Conservation (phyloP, 1,284 basidiomycete genomes). For the Cryptococcus hybrid region DNA sequence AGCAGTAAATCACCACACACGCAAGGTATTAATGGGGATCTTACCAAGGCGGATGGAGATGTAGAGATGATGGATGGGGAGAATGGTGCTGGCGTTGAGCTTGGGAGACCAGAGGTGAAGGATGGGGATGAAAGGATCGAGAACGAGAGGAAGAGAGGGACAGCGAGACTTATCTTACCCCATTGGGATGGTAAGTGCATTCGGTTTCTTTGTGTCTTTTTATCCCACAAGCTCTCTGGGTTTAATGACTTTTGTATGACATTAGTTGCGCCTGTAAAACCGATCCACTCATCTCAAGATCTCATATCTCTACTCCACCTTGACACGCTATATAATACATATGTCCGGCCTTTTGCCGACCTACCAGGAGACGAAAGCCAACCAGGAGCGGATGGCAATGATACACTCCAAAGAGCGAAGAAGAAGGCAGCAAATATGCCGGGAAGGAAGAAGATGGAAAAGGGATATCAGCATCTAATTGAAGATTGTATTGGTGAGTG, state of each 20-base stretch:
- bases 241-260: neutral
- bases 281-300: constrained; percentile 39
- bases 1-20: constrained; percentile 21
- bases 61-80: constrained; percentile 2
- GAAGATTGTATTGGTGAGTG: constrained; percentile 44
- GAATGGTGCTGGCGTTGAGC: neutral
- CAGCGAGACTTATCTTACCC: constrained; percentile 26
- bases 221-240: neutral
- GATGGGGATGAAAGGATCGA: neutral
- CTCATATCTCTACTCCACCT: constrained; percentile 43
- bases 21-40: neutral
- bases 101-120: neutral
- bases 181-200: constrained; percentile 36
- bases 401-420: neutral
- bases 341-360: constrained; percentile 39
- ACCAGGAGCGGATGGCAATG: constrained; percentile 6
- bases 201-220: neutral
- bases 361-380: constrained; percentile 1
- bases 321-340: constrained; percentile 37
- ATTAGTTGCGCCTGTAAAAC: constrained; percentile 30
- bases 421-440: constrained; percentile 2
- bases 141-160: neutral
- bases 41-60: constrained; percentile 5
- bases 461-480: constrained; percentile 39
- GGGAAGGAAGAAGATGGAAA: constrained; percentile 27